Evolutionary conservation across 306 rosid genomes (phyloP).

Genomic region (Prunus persica): DNA sequence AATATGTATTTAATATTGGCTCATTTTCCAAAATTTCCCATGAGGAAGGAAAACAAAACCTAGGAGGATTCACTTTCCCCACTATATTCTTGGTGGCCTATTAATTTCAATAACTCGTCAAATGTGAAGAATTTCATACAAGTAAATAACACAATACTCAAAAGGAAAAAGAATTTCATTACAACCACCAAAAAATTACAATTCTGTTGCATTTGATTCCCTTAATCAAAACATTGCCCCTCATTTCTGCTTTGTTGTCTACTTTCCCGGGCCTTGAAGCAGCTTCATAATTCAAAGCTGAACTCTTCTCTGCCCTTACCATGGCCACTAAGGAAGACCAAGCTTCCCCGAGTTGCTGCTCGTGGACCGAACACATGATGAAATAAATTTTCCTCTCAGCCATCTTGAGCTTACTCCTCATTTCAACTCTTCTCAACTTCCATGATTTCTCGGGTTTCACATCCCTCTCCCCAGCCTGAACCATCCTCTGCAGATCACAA

Average conservation of each 20-base stretch:
- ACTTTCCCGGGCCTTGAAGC: slow-evolving; percentile 34
- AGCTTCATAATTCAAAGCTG: slow-evolving; percentile 43
- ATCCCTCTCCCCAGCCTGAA: slow-evolving; percentile 57
- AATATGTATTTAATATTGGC: too few relatives aligned
- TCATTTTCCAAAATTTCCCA: too few relatives aligned
- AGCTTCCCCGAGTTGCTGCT: slow-evolving; percentile 61
- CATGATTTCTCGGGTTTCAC: slow-evolving; percentile 45
- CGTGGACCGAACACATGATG: slow-evolving; percentile 74
- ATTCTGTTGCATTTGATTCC: slow-evolving; percentile 40
- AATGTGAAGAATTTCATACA: too few relatives aligned
- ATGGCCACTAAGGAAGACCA: slow-evolving; percentile 71
- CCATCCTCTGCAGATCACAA: slow-evolving; percentile 52
- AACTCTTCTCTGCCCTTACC: slow-evolving; percentile 46
- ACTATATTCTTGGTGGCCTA: too few relatives aligned
- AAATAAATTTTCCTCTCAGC: slow-evolving; percentile 67
- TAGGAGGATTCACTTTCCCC: too few relatives aligned
- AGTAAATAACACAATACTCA: background rate
- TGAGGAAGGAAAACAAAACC: too few relatives aligned
- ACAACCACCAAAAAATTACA: slow-evolving; percentile 27
- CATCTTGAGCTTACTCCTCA: slow-evolving; percentile 51
- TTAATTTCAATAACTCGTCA: too few relatives aligned
- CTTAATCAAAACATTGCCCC: slow-evolving; percentile 55
- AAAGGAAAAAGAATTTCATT: background rate
- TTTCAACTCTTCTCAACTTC: slow-evolving; percentile 38
- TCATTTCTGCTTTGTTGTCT: slow-evolving; percentile 33